A percentile compares a stretch with the other conserved stretches of the same genome.
phyloP scores from a whole-genome alignment of 1,284 basidiomycete species.

The Ceratobasidium sp. region DNA sequence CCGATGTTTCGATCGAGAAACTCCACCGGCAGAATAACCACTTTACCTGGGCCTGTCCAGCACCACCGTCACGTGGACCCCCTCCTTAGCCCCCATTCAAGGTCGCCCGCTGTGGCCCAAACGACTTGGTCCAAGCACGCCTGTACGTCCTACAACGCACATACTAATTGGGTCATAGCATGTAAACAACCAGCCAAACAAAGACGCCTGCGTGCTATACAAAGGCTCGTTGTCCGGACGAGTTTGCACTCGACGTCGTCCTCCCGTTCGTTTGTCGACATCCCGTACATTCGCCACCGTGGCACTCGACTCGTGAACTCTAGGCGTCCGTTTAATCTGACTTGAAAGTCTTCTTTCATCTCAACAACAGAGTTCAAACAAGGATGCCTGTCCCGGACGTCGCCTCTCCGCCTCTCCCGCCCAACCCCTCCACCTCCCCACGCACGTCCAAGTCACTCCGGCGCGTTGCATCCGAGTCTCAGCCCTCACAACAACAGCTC shows the following conservation, averaged over 20 bases:
- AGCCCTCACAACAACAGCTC: not conserved
- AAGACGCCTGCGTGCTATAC: not conserved
- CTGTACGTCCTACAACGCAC: not conserved
- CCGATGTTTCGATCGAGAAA: not conserved
- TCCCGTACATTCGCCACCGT: not conserved
- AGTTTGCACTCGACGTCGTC: too few relatives aligned
- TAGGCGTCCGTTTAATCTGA: not conserved
- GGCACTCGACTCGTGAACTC: not conserved
- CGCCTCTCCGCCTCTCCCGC: not conserved
- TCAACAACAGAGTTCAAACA: not conserved
- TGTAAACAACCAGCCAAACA: conserved; percentile 9
- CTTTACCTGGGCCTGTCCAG: not conserved
- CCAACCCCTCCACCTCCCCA: not conserved
- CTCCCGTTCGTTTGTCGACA: conserved; percentile 2
- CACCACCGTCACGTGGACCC: not conserved
- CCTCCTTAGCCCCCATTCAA: not conserved
- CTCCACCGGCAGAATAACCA: not conserved
- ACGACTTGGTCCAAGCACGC: not conserved
- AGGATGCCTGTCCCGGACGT: conserved; percentile 1
- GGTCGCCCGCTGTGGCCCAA: not conserved
- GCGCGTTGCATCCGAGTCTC: conserved; percentile 27
- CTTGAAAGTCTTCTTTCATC: conserved; percentile 16
- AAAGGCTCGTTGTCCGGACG: not conserved
- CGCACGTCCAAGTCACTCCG: not conserved
- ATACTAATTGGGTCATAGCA: not conserved